Evolutionary conservation across 192 early-diverging fungal genomes (phyloP).

Genomic region (Phlyctochytrium bullatum): DNA sequence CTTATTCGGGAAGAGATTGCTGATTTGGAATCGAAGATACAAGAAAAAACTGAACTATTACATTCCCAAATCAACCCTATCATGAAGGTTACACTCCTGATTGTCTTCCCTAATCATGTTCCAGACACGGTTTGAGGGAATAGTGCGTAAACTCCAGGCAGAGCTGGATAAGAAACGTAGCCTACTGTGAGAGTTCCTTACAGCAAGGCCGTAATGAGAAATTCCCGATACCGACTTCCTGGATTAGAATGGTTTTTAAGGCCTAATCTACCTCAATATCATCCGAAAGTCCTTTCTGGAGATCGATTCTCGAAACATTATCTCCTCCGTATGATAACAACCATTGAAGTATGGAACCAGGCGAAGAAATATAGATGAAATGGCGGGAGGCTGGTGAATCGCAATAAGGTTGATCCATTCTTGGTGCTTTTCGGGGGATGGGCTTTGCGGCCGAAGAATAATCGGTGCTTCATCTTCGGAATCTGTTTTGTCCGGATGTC

Average conservation of each 20-base stretch:
- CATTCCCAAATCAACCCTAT: slow-evolving; percentile 66
- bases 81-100: slow-evolving; percentile 46
- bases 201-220: slow-evolving; percentile 18
- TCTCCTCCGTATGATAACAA: slow-evolving; percentile 75
- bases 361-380: slow-evolving; percentile 54
- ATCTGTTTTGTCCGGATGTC: not conserved
- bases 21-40: slow-evolving; percentile 57
- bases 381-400: slow-evolving; percentile 52
- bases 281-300: slow-evolving; percentile 39
- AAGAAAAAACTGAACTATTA: slow-evolving; percentile 52
- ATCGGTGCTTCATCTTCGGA: no score
- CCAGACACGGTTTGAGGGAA: slow-evolving; percentile 69
- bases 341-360: slow-evolving; percentile 77
- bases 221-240: slow-evolving; percentile 36
- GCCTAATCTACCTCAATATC: slow-evolving; percentile 26
- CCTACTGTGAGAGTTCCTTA: no score
- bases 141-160: slow-evolving; percentile 53
- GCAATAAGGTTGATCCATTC: slow-evolving; percentile 53
- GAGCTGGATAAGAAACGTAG: slow-evolving; percentile 62
- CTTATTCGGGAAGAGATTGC: slow-evolving; percentile 60
- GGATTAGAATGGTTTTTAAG: not conserved
- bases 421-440: slow-evolving; percentile 43
- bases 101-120: not conserved
- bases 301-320: slow-evolving; percentile 63
- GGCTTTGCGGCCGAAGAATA: no score